Conservation (phyloP, 129 eudicot species). For the Escallonia herrerae region DNA sequence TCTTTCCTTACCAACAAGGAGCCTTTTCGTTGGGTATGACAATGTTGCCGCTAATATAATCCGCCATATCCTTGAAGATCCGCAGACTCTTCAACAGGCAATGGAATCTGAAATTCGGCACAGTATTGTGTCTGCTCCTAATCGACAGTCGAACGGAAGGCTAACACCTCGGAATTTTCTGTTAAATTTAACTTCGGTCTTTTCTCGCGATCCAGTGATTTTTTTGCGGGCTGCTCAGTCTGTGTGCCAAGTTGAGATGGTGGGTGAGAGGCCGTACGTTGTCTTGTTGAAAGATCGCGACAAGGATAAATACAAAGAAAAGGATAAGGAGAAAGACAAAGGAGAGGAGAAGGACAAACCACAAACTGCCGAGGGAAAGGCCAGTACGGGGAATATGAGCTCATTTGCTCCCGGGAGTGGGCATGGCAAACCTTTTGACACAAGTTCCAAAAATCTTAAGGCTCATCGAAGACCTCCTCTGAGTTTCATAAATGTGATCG, state of each 20-base stretch:
- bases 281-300: slow-evolving; percentile 90
- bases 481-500: slow-evolving; percentile 69
- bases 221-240: slow-evolving; percentile 84
- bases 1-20: slow-evolving; percentile 78
- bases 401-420: slow-evolving; percentile 30
- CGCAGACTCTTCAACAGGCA: slow-evolving; percentile 96
- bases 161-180: slow-evolving; percentile 78
- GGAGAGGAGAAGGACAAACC: slow-evolving; percentile 57
- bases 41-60: slow-evolving; percentile 77
- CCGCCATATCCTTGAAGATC: slow-evolving; percentile 94
- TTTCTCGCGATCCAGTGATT: slow-evolving; percentile 81
- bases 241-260: slow-evolving; percentile 91
- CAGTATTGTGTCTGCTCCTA: slow-evolving; percentile 57
- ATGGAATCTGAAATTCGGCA: slow-evolving; percentile 95
- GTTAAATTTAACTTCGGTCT: slow-evolving; percentile 53
- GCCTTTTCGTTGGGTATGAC: slow-evolving; percentile 92
- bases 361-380: slow-evolving; percentile 49
- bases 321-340: slow-evolving; percentile 62
- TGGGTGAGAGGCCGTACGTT: slow-evolving; percentile 84
- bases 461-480: slow-evolving; percentile 78
- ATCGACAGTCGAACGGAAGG: slow-evolving; percentile 84
- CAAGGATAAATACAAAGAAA: slow-evolving; percentile 74
- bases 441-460: slow-evolving; percentile 53
- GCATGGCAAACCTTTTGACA: slow-evolving; percentile 56
- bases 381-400: slow-evolving; percentile 12